These are phyloP conservation scores for Meyerozyma athensensis DNA, from an alignment of 1,139 yeast species.

Conservation along the genomic window DNA sequence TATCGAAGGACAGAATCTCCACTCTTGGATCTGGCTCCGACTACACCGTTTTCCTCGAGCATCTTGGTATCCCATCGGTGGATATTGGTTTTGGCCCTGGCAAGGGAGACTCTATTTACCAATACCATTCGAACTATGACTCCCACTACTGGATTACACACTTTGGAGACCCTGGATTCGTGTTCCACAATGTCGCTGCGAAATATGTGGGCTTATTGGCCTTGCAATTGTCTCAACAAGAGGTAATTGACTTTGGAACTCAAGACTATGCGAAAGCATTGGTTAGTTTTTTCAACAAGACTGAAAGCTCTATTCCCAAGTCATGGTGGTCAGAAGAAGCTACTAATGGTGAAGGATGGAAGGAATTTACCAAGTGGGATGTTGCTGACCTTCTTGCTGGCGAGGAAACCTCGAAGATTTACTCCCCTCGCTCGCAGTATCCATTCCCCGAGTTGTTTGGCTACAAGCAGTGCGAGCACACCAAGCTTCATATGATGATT, in stretches of 20 bases:
- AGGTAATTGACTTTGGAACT: constrained; percentile 37
- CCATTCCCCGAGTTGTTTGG: constrained; percentile 24
- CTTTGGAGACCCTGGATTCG: constrained; percentile 56
- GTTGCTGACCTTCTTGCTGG: constrained; percentile 13
- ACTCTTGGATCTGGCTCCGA: constrained; percentile 45
- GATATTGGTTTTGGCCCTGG: constrained; percentile 33
- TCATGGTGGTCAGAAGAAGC: constrained; percentile 14
- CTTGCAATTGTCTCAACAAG: constrained; percentile 42
- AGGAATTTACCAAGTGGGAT: constrained; percentile 16
- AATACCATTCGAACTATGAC: constrained; percentile 67
- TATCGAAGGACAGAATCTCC: constrained; percentile 28
- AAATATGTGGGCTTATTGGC: constrained; percentile 47
- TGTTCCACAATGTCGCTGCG: constrained; percentile 49
- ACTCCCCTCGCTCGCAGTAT: constrained; percentile 12
- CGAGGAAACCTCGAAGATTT: constrained; percentile 18
- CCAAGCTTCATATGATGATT: constrained; percentile 11
- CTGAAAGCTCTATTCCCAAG: constrained; percentile 8
- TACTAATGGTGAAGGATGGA: constrained; percentile 13
- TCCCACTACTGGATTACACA: constrained; percentile 63
- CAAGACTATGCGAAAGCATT: constrained; percentile 39
- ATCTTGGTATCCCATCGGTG: constrained; percentile 42
- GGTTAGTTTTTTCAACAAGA: constrained; percentile 18
- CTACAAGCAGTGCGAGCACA: constrained; percentile 16
- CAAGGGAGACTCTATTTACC: constrained; percentile 49
- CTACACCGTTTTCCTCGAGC: constrained; percentile 44